Base-by-base conservation (phyloP, 2,329 filamentous ascomycete genomes). In the Phialophora tarda region DNA sequence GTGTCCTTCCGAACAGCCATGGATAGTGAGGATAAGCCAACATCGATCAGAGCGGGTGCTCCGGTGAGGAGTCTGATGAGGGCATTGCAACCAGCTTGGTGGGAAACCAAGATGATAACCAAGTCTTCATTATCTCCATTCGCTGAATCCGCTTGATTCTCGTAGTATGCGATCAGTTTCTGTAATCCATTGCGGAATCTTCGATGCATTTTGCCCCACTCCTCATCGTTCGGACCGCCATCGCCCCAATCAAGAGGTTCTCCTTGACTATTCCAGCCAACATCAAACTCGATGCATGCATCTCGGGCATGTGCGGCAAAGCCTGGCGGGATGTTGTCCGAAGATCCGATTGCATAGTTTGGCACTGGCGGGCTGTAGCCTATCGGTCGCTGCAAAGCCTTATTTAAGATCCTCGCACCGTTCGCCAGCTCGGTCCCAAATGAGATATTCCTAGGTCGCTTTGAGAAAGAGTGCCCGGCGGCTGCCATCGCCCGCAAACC, bases 71-170 rank as follows among this genome's bases (percentile, higher is more conserved):
- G 93, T 12, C 94, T 93, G 69, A 99, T 93, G 53, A 99, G 80
- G 2, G 95, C 95, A 79, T 99, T 99, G 79, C 94, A 97, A 47
- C 95, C 95, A 14, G 95, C 95, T 26, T 94, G 94, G 75, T 99
- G 95, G 0, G 95, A 97, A 24, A 99, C 91, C 7, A 99, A 80
- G 48, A 99, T 84, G 17, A 99, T 82, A 1, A 98, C 89, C 1
- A 93, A 86, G 72, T 96, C 91, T 0, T 87, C 84, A 38, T 88
- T 84, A 24, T 88, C 86, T 14, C 90, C 86, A 0, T 87, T 84
- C 1, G 83, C 81, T 76, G 71, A 41, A 47, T 64, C 64, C 62
- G 83, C 81, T 76, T 72, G 50, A 47, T 63, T 65, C 62, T 81
- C 80, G 75, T 99, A 99, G 91, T 93, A 98, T 66, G 90, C 85